Evolutionary conservation across 257 asterid genomes (phyloP), one percentile per base, ranked within the genome.

Genomic region (Vinca minor): DNA sequence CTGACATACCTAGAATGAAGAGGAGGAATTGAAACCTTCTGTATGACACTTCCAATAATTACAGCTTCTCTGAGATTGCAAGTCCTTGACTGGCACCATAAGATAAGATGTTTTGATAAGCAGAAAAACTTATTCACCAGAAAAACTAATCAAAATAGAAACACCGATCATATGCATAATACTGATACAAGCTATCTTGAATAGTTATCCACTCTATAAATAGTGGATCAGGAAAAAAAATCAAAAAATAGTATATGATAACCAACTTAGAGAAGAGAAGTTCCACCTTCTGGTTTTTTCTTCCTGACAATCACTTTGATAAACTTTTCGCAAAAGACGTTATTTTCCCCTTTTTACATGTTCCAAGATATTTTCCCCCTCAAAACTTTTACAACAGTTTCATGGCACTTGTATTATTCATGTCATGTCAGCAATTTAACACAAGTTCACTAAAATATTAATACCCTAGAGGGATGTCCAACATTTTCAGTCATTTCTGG

Each of bases 1-100:
- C 48, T 18, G 18, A 9, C 67, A 61, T 82, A 91, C 97, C 97
- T 88, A 46, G 98, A 85, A 79, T 88, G 98, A 72, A 86, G 95
- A 70, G 81, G 89, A 44, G 98, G 98, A 68, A 91, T 80, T n/a
- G 96, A 88, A 29, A 81, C 71, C 81, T 91, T 91, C 84, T 91
- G 79, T 53, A 91, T 74, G 76, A 91, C 75, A 80, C 98, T 88
- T 57, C 96, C 96, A 64, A 91, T 61, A 34, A 91, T 91, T 36
- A 84, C 95, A 71, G 98, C 98, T 72, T 91, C 98, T 80, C 91
- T 81, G 68, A 88, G 68, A 67, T 74, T 81, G 79, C 98, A 91
- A 17, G 94, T 84, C 76, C 83, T 76, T 62, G 98, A 86, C 98
- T 91, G 83, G 26, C 45, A 70, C 7, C 65, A 69, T n/a, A 72